phyloP scores from a whole-genome alignment of 148 eudicot genomes.

The Rhododendron kiyosumense region DNA sequence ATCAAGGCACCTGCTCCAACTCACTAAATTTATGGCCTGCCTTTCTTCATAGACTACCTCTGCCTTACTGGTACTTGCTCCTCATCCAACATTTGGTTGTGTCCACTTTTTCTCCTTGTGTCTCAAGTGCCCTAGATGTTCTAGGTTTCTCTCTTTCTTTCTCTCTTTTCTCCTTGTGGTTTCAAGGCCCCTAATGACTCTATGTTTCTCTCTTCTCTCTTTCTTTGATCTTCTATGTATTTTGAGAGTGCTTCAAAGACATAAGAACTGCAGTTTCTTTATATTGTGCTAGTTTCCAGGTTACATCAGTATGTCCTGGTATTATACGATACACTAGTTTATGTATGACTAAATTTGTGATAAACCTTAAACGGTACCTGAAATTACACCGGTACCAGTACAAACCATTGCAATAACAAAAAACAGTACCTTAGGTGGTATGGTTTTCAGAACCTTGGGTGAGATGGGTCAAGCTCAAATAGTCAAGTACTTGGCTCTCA shows the following conservation, averaged over 20 bases:
- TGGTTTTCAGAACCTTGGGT: neutral
- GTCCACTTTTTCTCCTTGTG: neutral
- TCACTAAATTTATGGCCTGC: neutral
- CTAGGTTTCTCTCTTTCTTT: neutral
- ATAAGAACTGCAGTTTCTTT: neutral
- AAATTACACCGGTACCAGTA: neutral
- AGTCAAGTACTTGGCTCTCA: neutral
- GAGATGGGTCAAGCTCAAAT: neutral
- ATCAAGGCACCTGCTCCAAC: neutral
- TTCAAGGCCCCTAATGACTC: neutral
- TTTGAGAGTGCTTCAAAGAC: neutral
- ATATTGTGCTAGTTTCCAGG: neutral
- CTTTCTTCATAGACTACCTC: neutral
- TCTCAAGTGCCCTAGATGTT: neutral
- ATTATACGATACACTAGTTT: neutral
- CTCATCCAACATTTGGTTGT: neutral
- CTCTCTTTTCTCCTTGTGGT: neutral
- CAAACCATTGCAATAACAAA: neutral
- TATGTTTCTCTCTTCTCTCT: neutral
- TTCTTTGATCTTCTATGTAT: neutral
- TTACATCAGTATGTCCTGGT: neutral
- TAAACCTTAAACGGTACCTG: neutral
- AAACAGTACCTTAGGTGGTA: neutral
- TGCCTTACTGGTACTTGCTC: neutral
- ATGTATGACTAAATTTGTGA: neutral